Evolutionary conservation across 2,329 filamentous ascomycete species (phyloP), one percentile per base, ranked within the genome.

Genomic region (Calonectria honghensis): DNA sequence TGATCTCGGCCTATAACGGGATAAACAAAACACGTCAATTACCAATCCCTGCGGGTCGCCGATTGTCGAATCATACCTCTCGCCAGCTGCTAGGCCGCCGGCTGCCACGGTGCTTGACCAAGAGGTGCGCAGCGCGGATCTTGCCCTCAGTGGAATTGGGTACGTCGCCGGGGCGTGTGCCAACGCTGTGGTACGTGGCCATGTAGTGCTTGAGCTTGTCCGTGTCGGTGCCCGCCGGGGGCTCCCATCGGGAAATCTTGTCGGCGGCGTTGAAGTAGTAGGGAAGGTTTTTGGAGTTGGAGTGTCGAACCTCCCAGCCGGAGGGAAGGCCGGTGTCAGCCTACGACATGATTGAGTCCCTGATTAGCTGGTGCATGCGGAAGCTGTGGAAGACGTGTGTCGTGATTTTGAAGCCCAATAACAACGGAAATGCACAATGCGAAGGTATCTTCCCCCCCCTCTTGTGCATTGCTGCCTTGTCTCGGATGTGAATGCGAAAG

Each of bases 241-340:
- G 96, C 84, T 98, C 97, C 97, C 97, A 99, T 87, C 95, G 92
- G 77, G 97, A 98, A 84, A 95, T 93, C 85, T 96, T 96, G 77
- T 95, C 95, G 79, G 87, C 88, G 59, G 94, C 89, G 87, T 98
- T 97, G 93, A 98, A 98, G 89, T 98, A 99, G 90, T 99, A 99
- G 48, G 97, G 97, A 45, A 98, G 94, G 87, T 98, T 98, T 89
- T 98, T 98, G 86, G 95, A 98, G 89, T 98, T 98, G 86, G 95
- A 98, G 88, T 97, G 95, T 85, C 97, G 95, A 83, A 99, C 95
- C 88, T 98, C 97, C 96, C 96, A 98, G 85, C 93, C 92, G 65
- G 92, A 85, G 76, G 96, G 96, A 77, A 98, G 92, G 84, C 96
- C 96, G 80, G 94, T 93, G 72, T 96, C 94, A 83, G 91, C 87